A percentile compares a stretch with the other conserved stretches of the same genome.
Conservation (phyloP, 371 early-diverging fungal species). For the Haplosporangium sp. region DNA sequence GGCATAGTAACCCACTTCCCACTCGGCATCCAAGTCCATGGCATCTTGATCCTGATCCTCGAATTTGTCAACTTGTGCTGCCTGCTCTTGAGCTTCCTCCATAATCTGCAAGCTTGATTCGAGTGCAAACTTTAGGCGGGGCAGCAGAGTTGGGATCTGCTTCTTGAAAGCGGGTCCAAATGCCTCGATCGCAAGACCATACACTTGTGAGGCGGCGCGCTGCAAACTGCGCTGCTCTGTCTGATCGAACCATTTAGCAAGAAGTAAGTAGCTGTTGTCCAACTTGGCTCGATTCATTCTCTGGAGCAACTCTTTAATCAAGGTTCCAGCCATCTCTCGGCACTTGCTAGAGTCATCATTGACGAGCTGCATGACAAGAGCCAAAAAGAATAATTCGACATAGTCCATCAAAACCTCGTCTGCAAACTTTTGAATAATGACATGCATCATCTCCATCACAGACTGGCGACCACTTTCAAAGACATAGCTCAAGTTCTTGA, state of each 20-base stretch:
- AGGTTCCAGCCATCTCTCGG: constrained; percentile 84
- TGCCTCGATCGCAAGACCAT: constrained; percentile 84
- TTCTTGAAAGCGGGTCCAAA: constrained; percentile 69
- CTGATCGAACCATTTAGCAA: constrained; percentile 82
- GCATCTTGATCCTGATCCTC: constrained; percentile 55
- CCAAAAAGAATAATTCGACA: constrained; percentile 85
- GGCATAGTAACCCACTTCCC: constrained; percentile 89
- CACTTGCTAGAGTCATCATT: constrained; percentile 94
- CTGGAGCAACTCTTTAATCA: constrained; percentile 75
- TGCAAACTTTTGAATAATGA: constrained; percentile 82
- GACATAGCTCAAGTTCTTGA: constrained; percentile 90
- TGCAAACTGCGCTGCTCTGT: constrained; percentile 68
- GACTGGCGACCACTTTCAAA: constrained; percentile 93
- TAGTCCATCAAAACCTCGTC: constrained; percentile 80
- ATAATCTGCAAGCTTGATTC: constrained; percentile 61
- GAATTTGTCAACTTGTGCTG: constrained; percentile 48
- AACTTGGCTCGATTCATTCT: constrained; percentile 69
- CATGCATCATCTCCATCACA: constrained; percentile 85
- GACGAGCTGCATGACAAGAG: constrained; percentile 84
- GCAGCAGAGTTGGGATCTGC: constrained; percentile 65
- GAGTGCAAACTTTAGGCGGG: constrained; percentile 63
- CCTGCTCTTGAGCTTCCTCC: constrained; percentile 61
- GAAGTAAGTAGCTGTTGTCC: constrained; percentile 66
- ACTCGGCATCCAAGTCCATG: constrained; percentile 70
- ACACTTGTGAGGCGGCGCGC: constrained; percentile 85